Evolutionary conservation across 2,329 filamentous ascomycete species (phyloP).

Genomic region (Fusarium sublunatum): DNA sequence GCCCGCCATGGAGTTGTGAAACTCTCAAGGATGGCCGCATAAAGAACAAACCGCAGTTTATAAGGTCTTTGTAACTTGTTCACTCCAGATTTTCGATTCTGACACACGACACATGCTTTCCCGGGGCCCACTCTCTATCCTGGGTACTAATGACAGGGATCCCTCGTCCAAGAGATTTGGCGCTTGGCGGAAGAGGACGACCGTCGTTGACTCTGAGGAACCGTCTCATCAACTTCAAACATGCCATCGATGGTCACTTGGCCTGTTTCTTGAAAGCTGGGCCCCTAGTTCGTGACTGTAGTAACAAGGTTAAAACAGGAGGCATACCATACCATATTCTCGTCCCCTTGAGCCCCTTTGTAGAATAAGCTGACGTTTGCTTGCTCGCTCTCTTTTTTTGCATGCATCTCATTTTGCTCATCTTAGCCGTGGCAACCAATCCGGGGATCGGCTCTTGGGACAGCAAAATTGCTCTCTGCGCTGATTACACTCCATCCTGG

Average conservation of each 20-base stretch:
- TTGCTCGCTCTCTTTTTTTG: constrained; percentile 5
- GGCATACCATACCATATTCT: neutral
- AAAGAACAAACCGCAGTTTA: neutral
- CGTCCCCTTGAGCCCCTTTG: constrained; percentile 7
- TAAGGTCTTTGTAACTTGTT: constrained; percentile 17
- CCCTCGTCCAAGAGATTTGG: constrained; percentile 23
- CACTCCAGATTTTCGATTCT: constrained; percentile 24
- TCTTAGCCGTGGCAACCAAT: constrained; percentile 30
- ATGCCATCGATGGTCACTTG: constrained; percentile 40
- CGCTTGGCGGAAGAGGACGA: constrained; percentile 11
- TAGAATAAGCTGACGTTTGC: constrained; percentile 29
- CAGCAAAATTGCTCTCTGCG: constrained; percentile 39
- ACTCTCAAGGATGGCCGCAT: constrained; percentile 18
- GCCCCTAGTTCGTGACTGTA: neutral
- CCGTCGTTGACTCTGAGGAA: constrained; percentile 30
- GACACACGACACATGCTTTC: constrained; percentile 38
- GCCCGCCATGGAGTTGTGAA: constrained; percentile 22
- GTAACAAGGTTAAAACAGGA: constrained; percentile 1
- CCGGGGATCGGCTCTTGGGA: constrained; percentile 33
- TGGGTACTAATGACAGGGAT: constrained; percentile 29
- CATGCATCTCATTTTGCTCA: constrained; percentile 24
- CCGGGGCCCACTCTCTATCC: constrained; percentile 30
- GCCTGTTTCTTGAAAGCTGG: constrained; percentile 29
- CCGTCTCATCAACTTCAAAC: constrained; percentile 67
- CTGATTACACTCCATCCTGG: constrained; percentile 40